Evolutionary conservation across 805 yeast genomes (phyloP), one percentile per base, ranked within the genome.

Genomic region (Candida gorgasii): DNA sequence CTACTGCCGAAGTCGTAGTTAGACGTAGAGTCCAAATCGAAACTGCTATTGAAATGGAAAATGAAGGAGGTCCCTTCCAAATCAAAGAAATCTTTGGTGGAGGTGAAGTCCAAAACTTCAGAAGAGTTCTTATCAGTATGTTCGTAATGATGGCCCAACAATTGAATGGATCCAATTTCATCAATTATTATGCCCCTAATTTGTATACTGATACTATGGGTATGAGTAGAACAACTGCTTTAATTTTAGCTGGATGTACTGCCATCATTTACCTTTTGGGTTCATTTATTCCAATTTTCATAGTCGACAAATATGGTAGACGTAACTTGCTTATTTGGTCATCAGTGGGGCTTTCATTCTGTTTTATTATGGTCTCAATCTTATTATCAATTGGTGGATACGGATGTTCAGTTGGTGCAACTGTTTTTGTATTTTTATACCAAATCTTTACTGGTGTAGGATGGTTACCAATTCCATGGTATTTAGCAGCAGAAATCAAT

Each of bases 81-180:
- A 57, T 69, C 57, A 74, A 63, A 54, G 72, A 67, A 31, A 50
- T 69, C 47, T 61, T 69, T 46, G 57, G 69, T 15, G 61, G 80
- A 61, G 81, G 81, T 26, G 79, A 79, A 58, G 69, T 80, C 33
- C 84, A 79, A 61, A 80, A 82, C 55, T 63, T 80, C 52, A 76
- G 73, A 57, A 66, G 72, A 62, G 59, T 66, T 63, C n/a, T 56
- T 33, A 81, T 92, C 9, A 95, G 95, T 46, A 74, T 82, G 44
- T 64, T 74, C 2, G 54, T 86, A 23, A 95, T 88, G 64, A 82
- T 87, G 14, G 72, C 88, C 58, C 97, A 92, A 66, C 98, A 90
- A 67, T 80, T 89, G 57, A 82, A 95, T 12, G 97, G 97, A 45
- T 83, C 89, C 53, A 89, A 89, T 68, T 89, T 89, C 58, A 86